phyloP scores from a whole-genome alignment of 176 grass and related monocot species.

The Triticum monococcum region DNA sequence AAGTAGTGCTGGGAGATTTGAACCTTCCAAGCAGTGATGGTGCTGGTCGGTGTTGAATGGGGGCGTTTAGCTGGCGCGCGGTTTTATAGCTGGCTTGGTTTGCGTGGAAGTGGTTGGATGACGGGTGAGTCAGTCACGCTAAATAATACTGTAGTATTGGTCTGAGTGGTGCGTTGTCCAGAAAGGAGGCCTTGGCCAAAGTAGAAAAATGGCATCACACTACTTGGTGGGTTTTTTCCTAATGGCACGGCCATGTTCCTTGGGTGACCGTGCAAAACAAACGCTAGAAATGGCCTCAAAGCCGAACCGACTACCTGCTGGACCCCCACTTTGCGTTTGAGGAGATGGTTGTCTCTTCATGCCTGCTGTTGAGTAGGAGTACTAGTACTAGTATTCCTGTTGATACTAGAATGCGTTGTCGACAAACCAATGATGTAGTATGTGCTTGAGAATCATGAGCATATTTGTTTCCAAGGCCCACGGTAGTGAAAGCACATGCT shows the following conservation, averaged over 20 bases:
- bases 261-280: conserved; percentile 11
- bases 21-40: not conserved
- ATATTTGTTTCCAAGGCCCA: not conserved
- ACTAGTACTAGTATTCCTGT: too few relatives aligned
- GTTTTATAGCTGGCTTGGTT: conserved; percentile 35
- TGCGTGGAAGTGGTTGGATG: conserved; percentile 8
- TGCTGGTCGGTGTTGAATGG: conserved; percentile 28
- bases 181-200: not conserved
- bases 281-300: conserved; percentile 1
- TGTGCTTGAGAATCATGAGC: not conserved
- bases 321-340: conserved; percentile 13
- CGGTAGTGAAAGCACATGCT: not conserved
- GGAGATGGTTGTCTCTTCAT: not conserved
- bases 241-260: not conserved
- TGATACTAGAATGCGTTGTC: not conserved
- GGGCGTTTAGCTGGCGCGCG: not conserved
- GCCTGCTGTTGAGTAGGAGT: not conserved
- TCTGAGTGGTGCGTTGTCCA: conserved; percentile 32
- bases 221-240: not conserved
- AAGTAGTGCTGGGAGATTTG: not conserved
- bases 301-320: conserved; percentile 16
- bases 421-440: not conserved
- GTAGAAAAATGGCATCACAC: conserved; percentile 18
- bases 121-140: conserved; percentile 12
- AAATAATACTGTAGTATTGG: not conserved